Conservation (phyloP, 164 flowering plant species). For the Malania oleifera region DNA sequence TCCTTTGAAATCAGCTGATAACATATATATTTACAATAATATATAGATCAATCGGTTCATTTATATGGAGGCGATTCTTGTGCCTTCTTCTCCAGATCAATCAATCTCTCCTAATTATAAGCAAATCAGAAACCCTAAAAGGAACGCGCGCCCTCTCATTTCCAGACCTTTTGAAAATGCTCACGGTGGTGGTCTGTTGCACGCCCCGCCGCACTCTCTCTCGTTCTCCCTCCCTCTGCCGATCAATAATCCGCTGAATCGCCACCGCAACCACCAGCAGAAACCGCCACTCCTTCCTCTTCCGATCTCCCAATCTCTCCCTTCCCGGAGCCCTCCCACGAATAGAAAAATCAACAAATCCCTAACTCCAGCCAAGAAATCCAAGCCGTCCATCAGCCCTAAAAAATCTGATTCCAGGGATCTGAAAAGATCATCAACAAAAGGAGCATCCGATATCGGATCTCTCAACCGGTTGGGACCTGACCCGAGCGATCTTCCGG, state of each 20-base stretch:
- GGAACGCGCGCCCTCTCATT: constrained; percentile 8
- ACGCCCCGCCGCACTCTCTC: constrained; percentile 18
- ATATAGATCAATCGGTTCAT: neutral
- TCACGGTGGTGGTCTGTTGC: constrained; percentile 18
- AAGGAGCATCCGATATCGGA: constrained; percentile 5
- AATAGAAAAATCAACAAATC: constrained; percentile 17
- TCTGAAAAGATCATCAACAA: neutral
- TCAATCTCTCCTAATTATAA: constrained; percentile 29
- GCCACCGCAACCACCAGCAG: constrained; percentile 3
- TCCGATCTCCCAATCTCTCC: constrained; percentile 27
- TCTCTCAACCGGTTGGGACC: constrained; percentile 33
- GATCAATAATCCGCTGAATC: neutral
- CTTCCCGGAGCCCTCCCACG: constrained; percentile 19
- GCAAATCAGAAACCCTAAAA: constrained; percentile 23
- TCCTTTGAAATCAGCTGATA: no score
- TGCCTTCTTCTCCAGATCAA: constrained; percentile 21
- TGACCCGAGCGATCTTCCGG: constrained; percentile 45
- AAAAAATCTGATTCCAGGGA: constrained; percentile 14
- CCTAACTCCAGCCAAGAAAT: constrained; percentile 29
- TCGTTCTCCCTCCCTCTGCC: constrained; percentile 16
- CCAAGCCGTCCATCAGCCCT: constrained; percentile 18
- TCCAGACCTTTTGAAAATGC: constrained; percentile 18
- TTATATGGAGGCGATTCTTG: constrained; percentile 26
- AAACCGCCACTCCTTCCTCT: constrained; percentile 66
- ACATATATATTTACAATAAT: neutral